These are phyloP conservation scores for Sporothrix brasiliensis DNA, from an alignment of 2,329 filamentous ascomycete species.

Conservation along the genomic window DNA sequence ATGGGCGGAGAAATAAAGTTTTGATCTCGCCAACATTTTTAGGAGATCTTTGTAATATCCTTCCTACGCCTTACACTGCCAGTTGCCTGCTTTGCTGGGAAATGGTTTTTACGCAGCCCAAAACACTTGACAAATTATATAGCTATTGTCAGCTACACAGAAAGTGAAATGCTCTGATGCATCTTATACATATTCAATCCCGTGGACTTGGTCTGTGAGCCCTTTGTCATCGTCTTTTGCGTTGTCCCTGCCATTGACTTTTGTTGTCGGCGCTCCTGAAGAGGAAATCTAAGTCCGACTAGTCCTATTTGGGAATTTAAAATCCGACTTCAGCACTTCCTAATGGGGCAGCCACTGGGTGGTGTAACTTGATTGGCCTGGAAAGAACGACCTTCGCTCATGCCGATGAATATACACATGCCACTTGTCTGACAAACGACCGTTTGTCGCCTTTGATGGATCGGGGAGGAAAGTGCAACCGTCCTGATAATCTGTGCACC, in stretches of 20 bases:
- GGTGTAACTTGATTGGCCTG: constrained; percentile 32
- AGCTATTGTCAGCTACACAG: not conserved
- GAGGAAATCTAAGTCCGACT: constrained; percentile 23
- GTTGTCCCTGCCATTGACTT: not conserved
- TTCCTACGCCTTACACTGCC: too few relatives aligned
- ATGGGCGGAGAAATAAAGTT: too few relatives aligned
- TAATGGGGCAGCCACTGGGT: constrained; percentile 22
- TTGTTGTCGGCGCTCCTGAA: not conserved
- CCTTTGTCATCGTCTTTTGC: constrained; percentile 2
- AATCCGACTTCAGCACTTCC: constrained; percentile 3
- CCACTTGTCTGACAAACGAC: constrained; percentile 6
- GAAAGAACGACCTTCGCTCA: not conserved
- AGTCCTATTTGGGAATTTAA: constrained; percentile 28
- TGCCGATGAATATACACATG: not conserved
- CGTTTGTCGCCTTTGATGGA: not conserved
- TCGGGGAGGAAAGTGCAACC: constrained; percentile 6
- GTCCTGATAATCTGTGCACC: not conserved
- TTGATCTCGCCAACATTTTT: too few relatives aligned
- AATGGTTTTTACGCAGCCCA: not conserved
- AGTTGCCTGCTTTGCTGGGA: not conserved
- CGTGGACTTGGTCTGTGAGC: not conserved
- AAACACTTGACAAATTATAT: not conserved
- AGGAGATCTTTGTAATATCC: too few relatives aligned
- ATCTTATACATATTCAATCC: not conserved
- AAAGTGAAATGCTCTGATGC: too few relatives aligned